Base-by-base conservation (phyloP, 1,139 yeast genomes). In the Suhomyces wounanorum region DNA sequence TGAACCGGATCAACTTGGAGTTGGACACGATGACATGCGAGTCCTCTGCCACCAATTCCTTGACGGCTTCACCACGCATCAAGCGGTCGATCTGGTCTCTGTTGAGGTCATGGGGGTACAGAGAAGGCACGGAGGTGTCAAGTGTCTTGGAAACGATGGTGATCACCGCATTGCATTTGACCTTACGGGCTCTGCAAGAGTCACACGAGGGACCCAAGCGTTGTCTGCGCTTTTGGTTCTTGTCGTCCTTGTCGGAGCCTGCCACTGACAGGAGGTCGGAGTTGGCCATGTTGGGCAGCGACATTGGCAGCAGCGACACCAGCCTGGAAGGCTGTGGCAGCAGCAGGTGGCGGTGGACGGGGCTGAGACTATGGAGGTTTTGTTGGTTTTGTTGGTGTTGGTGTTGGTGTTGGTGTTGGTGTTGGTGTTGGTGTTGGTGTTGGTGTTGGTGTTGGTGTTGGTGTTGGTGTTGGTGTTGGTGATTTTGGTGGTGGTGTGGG, bases 131-230 rank as follows among this genome's bases (percentile, higher is more conserved):
- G 16, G 30, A 11, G 11, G 38, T 28, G 26, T 52, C 48, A 39
- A 51, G 13, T 6, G 49, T 8, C 49, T 53, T 56, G 43, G 47
- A 14, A 17, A 59, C 45, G n/a, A 59, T 55, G 23, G 52, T 44
- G 42, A 85, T 82, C 57, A 79, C 84, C 1, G 92, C 89, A 61
- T 86, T 84, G 67, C 94, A 87, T 66, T 85, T 87, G 53, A 85
- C 87, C 66, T 87, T 87, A 54, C 89, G 77, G n/a, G 79, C 64
- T 48, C 91, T 73, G 64, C 94, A 87, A 41, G 81, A 72, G 64
- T 87, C 92, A 67, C 94, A 87, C 45, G 88, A 82, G 9, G 92
- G 92, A 0, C 94, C 92, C 21, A 82, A 73, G 54, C 94, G 70
- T 66, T 87, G 92, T 57, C 87, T 67, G 66, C 78, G 77, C 55